Evolutionary conservation across 2,329 filamentous ascomycete genomes (phyloP).

Genomic region (Knoxdaviesia capensis): DNA sequence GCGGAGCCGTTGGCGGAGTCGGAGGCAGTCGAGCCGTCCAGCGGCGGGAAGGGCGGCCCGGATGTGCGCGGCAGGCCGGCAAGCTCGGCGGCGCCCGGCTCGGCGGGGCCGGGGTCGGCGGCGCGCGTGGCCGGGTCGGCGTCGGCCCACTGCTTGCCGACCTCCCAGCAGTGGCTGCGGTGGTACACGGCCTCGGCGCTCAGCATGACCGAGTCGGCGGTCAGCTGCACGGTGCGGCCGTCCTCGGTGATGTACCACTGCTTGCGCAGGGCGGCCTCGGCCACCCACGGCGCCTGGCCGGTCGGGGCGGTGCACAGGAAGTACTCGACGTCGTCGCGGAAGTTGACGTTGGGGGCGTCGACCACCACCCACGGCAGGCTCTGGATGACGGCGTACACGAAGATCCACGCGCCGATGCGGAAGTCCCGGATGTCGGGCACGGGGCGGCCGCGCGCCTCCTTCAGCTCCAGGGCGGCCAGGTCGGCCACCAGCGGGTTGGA

Average conservation of each 20-base stretch:
- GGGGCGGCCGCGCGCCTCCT: conserved; percentile 42
- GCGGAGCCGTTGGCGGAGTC: neutral
- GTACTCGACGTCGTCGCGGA: conserved; percentile 57
- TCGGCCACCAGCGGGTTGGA: conserved; percentile 43
- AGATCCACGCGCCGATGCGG: conserved; percentile 61
- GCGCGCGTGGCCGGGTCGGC: conserved; percentile 7
- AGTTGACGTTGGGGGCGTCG: conserved; percentile 50
- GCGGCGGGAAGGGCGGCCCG: no score
- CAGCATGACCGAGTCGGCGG: conserved; percentile 37
- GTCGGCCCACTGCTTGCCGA: conserved; percentile 28
- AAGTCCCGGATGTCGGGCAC: conserved; percentile 50
- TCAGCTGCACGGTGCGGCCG: conserved; percentile 30
- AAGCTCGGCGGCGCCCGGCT: conserved; percentile 2
- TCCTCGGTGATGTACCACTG: conserved; percentile 61
- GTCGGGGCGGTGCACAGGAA: conserved; percentile 62
- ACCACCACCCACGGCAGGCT: conserved; percentile 59
- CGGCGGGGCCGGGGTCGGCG: conserved; percentile 2
- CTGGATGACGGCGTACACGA: conserved; percentile 61
- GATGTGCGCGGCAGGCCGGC: conserved; percentile 1
- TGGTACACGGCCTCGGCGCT: conserved; percentile 40
- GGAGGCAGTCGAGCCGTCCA: neutral
- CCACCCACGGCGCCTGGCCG: conserved; percentile 53
- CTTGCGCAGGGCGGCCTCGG: conserved; percentile 41
- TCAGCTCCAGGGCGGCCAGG: conserved; percentile 52
- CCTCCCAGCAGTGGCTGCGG: conserved; percentile 35